These are phyloP conservation scores for Linaria vulgaris DNA, from an alignment of 257 asterid species.

Conservation along the genomic window DNA sequence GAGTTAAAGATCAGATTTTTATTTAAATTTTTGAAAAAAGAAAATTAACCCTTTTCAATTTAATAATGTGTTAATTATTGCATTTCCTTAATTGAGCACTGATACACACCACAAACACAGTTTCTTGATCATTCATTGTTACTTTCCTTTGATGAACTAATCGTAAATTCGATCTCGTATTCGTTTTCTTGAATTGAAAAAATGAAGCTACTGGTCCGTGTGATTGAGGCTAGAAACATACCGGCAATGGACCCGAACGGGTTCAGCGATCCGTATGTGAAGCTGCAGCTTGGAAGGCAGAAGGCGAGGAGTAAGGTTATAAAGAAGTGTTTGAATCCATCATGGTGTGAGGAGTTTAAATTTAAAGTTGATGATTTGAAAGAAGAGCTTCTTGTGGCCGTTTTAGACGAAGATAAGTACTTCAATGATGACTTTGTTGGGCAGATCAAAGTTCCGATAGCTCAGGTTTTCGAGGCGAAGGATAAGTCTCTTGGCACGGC, in stretches of 20 bases:
- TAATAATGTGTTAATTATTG: background rate
- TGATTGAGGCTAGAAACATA: constrained; percentile 74
- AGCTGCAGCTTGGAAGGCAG: constrained; percentile 82
- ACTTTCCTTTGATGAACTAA: background rate
- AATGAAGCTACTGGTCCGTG: constrained; percentile 94
- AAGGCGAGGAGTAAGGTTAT: constrained; percentile 73
- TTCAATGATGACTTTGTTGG: constrained; percentile 91
- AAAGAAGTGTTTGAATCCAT: constrained; percentile 81
- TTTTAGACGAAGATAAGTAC: constrained; percentile 91
- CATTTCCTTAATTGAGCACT: background rate
- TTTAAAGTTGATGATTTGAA: constrained; percentile 82
- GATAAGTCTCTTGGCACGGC: constrained; percentile 85
- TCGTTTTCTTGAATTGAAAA: background rate
- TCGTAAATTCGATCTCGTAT: too few species aligned
- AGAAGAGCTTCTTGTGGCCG: constrained; percentile 73
- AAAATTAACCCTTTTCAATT: too few species aligned
- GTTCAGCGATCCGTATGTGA: constrained; percentile 91
- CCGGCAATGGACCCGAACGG: constrained; percentile 93
- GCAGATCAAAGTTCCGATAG: constrained; percentile 62
- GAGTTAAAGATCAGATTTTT: too few species aligned
- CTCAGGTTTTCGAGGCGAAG: constrained; percentile 68
- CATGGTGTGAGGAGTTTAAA: constrained; percentile 92
- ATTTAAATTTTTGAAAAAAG: too few species aligned
- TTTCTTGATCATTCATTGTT: constrained; percentile 14
- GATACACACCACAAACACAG: background rate